Base-by-base conservation (phyloP, 306 rosid species). In the Acacia confusa region DNA sequence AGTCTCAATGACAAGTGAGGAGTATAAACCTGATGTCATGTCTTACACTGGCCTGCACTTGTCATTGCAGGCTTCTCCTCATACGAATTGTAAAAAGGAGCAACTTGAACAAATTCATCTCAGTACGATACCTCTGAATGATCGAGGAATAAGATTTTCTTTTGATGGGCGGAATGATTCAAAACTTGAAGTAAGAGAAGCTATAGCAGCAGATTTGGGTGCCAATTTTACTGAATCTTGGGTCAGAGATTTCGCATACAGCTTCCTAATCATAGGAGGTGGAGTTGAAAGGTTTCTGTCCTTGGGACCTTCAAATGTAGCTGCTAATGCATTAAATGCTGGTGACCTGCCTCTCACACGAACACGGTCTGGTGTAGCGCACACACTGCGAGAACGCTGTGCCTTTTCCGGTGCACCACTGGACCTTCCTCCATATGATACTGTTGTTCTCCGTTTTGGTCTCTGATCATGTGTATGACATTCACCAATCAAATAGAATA, bases 291-390 rank as follows among this genome's bases (percentile, higher is more conserved):
- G 98, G 89, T 96, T 96, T 80, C 99, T 85, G 38, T 82, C 76
- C 79, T 78, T 93, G 65, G 92, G 64, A 75, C 57, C 90, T 88
- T 96, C 99, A 72, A 96, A 96, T 76, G 66, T 90, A 83, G 99
- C 97, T 80, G 99, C 98, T 74, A 96, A 74, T 30, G 97, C 94
- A 82, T 90, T 96, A 81, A 96, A 96, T 84, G 99, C 98, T 52
- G 99, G 99, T 84, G 99, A 96, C 81, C 99, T 91, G 22, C 99
- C 99, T 85, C 99, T 86, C 72, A 89, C 98, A 76, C 99, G 98
- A 44, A 85, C 94, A 74, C 97, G 97, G 52, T 96, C 99, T 40
- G 99, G 92, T 77, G 97, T 92, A 53, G 90, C 94, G 48, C 97
- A 96, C 91, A 96, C 89, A 84, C 99, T 96, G 77, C 99, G 92